Evolutionary conservation across 257 asterid species (phyloP).

Genomic region (Voacanga thouarsii): DNA sequence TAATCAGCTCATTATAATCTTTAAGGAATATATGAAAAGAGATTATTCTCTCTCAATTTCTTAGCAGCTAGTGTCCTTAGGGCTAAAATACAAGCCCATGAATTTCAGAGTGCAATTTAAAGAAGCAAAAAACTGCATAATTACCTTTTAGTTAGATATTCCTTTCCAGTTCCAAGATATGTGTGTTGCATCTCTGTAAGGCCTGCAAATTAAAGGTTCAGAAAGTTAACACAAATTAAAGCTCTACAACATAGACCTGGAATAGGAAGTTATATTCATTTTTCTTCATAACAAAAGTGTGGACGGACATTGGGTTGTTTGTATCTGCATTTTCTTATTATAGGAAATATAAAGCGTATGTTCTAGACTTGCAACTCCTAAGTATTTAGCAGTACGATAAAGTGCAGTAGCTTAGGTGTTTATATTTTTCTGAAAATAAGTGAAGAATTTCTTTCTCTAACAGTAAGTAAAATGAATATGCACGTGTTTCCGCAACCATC

Average conservation of each 20-base stretch:
- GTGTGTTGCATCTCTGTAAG: constrained; percentile 11
- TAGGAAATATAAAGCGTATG: neutral
- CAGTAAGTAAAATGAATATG: neutral
- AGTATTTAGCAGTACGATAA: neutral
- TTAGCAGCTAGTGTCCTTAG: too few relatives aligned
- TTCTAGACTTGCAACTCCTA: neutral
- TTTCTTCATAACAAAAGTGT: neutral
- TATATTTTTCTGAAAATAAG: neutral
- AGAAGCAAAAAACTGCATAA: too few relatives aligned
- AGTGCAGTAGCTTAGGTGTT: neutral
- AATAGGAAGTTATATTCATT: neutral
- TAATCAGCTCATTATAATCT: too few relatives aligned
- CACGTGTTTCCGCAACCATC: neutral
- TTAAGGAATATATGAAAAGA: too few relatives aligned
- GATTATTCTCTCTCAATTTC: too few relatives aligned
- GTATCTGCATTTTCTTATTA: neutral
- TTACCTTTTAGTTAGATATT: constrained; percentile 6
- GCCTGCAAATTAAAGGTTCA: neutral
- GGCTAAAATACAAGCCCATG: neutral
- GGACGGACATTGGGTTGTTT: neutral
- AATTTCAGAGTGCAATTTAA: neutral
- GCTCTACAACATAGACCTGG: neutral
- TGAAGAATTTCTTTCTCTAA: neutral
- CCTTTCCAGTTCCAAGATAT: constrained; percentile 12
- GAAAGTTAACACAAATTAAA: neutral